Conservation (phyloP, 2,329 filamentous ascomycete species). For the Colletotrichum costaricense region DNA sequence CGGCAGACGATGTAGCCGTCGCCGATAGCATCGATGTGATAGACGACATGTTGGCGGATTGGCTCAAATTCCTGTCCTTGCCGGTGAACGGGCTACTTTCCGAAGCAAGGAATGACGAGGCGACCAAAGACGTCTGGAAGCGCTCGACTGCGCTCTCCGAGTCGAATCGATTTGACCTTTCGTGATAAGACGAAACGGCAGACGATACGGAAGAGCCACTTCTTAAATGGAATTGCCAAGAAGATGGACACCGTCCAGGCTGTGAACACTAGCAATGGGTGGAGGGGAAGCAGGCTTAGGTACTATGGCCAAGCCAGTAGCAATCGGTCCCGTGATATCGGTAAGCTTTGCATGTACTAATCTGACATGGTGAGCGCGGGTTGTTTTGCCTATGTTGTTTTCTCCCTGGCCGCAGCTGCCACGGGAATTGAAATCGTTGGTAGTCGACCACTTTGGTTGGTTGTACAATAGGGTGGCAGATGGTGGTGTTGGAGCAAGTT, state of each 20-base stretch:
- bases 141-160: background rate
- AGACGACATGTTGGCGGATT: constrained; percentile 20
- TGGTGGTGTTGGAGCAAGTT: constrained; percentile 2
- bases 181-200: background rate
- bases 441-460: background rate
- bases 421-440: background rate
- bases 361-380: background rate
- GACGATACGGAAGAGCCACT: background rate
- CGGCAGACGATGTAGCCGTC: constrained; percentile 41
- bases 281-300: background rate
- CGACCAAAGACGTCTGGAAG: background rate
- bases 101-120: background rate
- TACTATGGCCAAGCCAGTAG: background rate
- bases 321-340: background rate
- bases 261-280: background rate
- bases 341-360: background rate
- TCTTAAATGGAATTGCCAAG: background rate
- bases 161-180: background rate
- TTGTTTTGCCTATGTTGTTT: background rate
- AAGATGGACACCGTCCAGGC: too few relatives aligned
- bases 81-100: background rate
- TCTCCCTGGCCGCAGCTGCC: background rate
- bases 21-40: constrained; percentile 15
- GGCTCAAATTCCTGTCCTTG: background rate
- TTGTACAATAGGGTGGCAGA: background rate